phyloP scores from a whole-genome alignment of 257 asterid species.

The Solanum bulbocastanum region DNA sequence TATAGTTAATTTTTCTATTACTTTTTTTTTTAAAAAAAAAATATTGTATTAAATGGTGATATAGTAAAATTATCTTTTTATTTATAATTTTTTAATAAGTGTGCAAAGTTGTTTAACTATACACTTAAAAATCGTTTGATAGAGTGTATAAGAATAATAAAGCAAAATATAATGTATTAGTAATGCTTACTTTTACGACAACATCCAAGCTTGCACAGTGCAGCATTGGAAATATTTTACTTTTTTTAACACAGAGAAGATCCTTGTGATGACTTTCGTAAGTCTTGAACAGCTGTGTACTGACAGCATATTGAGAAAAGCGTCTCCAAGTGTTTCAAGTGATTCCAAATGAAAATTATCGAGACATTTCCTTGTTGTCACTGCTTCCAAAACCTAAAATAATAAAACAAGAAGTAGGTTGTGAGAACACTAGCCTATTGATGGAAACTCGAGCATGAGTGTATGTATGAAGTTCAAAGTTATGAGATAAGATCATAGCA shows the following conservation, averaged over 20 bases:
- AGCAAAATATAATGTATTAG: no score
- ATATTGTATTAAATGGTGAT: no score
- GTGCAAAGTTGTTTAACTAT: no score
- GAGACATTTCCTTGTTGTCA: conserved; percentile 68
- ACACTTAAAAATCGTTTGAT: no score
- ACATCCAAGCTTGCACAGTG: conserved; percentile 69
- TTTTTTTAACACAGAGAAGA: conserved; percentile 38
- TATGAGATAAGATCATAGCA: neutral
- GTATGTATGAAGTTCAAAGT: neutral
- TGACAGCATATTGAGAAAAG: conserved; percentile 68
- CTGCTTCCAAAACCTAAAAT: conserved; percentile 72
- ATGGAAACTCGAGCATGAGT: neutral
- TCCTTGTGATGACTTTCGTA: conserved; percentile 64
- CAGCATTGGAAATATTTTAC: conserved; percentile 44
- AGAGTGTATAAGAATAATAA: no score
- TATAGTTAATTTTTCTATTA: no score
- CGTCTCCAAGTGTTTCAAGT: conserved; percentile 83
- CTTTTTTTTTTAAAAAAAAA: no score
- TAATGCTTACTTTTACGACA: conserved; percentile 19
- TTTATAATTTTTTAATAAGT: no score
- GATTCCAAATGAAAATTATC: conserved; percentile 71
- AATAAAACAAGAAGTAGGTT: neutral
- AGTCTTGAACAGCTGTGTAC: conserved; percentile 55
- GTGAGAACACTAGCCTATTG: neutral
- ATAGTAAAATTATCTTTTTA: no score